phyloP scores from a whole-genome alignment of 1,139 yeast species.

The Yamadazyma epiphylla region DNA sequence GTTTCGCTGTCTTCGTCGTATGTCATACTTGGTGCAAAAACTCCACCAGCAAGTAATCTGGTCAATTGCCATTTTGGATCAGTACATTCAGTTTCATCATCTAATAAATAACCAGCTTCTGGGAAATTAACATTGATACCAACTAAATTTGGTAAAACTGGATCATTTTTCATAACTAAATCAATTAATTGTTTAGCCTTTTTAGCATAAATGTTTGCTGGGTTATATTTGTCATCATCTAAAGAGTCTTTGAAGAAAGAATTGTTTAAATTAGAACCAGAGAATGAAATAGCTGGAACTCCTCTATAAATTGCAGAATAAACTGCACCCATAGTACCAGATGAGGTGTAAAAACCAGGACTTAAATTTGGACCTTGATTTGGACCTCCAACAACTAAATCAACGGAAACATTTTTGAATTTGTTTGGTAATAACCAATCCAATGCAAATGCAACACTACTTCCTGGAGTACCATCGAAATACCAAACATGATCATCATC shows the following conservation, averaged over 20 bases:
- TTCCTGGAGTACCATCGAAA: constrained; percentile 43
- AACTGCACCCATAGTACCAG: constrained; percentile 45
- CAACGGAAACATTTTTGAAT: constrained; percentile 30
- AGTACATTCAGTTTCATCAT: constrained; percentile 24
- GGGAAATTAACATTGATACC: constrained; percentile 51
- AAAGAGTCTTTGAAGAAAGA: constrained; percentile 40
- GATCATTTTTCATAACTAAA: constrained; percentile 26
- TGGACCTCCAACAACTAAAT: constrained; percentile 43
- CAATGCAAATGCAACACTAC: constrained; percentile 38
- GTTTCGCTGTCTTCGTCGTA: constrained; percentile 18
- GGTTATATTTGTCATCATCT: constrained; percentile 22
- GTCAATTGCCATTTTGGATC: constrained; percentile 36
- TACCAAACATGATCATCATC: constrained; percentile 42
- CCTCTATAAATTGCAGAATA: constrained; percentile 42
- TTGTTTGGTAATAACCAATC: constrained; percentile 35
- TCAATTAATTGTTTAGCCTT: constrained; percentile 36
- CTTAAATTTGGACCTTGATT: constrained; percentile 43
- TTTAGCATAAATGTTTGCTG: constrained; percentile 40
- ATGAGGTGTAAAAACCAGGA: constrained; percentile 31
- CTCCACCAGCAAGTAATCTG: constrained; percentile 36
- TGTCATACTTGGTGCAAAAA: constrained; percentile 22
- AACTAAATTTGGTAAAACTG: constrained; percentile 39
- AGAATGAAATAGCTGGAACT: constrained; percentile 24
- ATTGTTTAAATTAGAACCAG: constrained; percentile 33
- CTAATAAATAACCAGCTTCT: constrained; percentile 31